Evolutionary conservation across 1,284 basidiomycete species (phyloP).

Genomic region (Austropuccinia psidii): DNA sequence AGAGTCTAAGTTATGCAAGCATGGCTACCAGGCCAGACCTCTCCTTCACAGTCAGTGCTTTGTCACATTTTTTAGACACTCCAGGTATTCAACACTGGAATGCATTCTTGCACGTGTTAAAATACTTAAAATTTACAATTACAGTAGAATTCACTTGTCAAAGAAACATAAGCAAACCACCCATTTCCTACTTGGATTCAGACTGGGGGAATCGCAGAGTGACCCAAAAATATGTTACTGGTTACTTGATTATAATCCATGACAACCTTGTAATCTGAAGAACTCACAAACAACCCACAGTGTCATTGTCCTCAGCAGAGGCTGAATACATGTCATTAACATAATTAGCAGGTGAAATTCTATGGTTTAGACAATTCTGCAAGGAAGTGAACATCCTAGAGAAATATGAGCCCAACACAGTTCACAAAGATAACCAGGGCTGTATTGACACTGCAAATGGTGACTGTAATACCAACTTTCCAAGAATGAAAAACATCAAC

Average conservation of each 20-base stretch:
- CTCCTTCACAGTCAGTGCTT: background rate
- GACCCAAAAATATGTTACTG: background rate
- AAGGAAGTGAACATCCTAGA: too few relatives aligned
- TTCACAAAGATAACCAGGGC: constrained; percentile 51
- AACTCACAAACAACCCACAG: background rate
- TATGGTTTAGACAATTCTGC: too few relatives aligned
- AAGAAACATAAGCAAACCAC: too few relatives aligned
- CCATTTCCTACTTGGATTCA: too few relatives aligned
- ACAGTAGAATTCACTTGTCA: too few relatives aligned
- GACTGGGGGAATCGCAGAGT: background rate
- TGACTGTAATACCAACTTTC: constrained; percentile 45
- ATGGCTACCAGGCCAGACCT: background rate
- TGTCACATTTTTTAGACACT: background rate
- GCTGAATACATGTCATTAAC: background rate
- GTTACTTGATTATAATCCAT: background rate
- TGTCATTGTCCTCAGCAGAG: background rate
- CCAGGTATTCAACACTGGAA: constrained; percentile 16
- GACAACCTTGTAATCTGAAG: background rate
- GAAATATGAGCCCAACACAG: too few relatives aligned
- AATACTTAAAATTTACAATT: background rate
- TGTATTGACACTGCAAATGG: constrained; percentile 48
- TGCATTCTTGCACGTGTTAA: background rate
- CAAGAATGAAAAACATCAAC: constrained; percentile 51
- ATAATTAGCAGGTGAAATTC: background rate
- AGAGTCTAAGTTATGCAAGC: background rate